A percentile compares a stretch with the other conserved stretches of the same genome.
Conservation (phyloP, 805 yeast species). For the Kuraishia molischiana region DNA sequence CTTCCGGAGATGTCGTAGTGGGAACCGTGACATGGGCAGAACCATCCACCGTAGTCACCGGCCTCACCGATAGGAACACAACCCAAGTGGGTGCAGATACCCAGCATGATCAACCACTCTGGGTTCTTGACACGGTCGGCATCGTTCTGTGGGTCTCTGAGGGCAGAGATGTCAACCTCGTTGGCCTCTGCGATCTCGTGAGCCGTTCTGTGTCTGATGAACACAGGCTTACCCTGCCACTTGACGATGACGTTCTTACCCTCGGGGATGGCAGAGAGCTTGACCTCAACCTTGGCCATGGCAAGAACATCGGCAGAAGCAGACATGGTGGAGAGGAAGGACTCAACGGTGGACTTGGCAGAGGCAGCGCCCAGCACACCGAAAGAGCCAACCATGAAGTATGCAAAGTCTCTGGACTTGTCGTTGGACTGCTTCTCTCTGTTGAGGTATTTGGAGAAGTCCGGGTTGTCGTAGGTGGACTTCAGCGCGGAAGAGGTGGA, state of each 20-base stretch:
- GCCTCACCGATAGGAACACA: constrained; percentile 99
- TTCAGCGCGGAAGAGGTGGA: constrained; percentile 42
- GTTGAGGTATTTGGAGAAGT: constrained; percentile 74
- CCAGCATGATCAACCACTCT: constrained; percentile 98
- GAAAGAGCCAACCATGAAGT: constrained; percentile 96
- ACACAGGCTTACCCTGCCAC: constrained; percentile 99
- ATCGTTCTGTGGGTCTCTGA: constrained; percentile 94
- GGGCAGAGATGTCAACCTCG: constrained; percentile 56
- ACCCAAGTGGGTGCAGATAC: constrained; percentile 99
- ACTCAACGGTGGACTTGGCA: constrained; percentile 92
- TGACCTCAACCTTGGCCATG: constrained; percentile 98
- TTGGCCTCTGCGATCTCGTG: constrained; percentile 94
- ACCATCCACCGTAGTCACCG: constrained; percentile 99
- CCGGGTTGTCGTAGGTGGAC: constrained; percentile 85
- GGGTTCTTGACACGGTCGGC: constrained; percentile 92
- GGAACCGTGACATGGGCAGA: constrained; percentile 99
- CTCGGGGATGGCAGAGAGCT: constrained; percentile 85
- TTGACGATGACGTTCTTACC: constrained; percentile 97
- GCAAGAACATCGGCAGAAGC: constrained; percentile 99
- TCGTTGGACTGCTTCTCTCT: constrained; percentile 55
- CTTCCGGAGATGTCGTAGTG: constrained; percentile 99
- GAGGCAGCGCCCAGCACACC: constrained; percentile 89
- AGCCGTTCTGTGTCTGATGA: constrained; percentile 96
- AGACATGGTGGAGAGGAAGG: constrained; percentile 85
- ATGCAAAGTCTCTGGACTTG: constrained; percentile 76